These are phyloP conservation scores for Colletotrichum sublineola DNA, from an alignment of 2,329 filamentous ascomycete species.

Conservation along the genomic window DNA sequence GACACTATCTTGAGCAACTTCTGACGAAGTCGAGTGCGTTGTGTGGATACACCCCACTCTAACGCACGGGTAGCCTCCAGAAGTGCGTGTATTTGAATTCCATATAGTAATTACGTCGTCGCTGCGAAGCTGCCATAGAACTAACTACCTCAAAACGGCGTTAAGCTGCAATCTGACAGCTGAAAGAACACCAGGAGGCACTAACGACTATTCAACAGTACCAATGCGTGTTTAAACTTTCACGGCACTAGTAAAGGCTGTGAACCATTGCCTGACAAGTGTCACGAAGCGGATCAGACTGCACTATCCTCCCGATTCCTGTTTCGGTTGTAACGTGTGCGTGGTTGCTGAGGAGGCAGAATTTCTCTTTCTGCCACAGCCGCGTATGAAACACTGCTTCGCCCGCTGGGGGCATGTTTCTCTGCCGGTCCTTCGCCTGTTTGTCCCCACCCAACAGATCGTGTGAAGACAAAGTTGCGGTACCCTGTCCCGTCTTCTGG, in stretches of 20 bases:
- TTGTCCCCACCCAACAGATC: slow-evolving; percentile 28
- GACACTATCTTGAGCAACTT: too few relatives aligned
- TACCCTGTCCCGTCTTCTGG: slow-evolving; percentile 18
- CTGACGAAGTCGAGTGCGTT: too few relatives aligned
- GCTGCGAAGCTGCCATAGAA: too few relatives aligned
- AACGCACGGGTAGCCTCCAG: too few relatives aligned
- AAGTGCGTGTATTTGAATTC: too few relatives aligned
- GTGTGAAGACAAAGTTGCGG: slow-evolving; percentile 20
- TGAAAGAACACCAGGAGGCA: background rate
- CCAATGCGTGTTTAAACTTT: background rate
- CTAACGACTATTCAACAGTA: background rate
- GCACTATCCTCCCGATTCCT: background rate
- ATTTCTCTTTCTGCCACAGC: background rate
- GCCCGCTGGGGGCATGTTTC: slow-evolving; percentile 4
- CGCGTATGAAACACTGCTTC: slow-evolving; percentile 24
- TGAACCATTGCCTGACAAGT: too few relatives aligned
- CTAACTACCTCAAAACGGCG: too few relatives aligned
- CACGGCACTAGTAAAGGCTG: too few relatives aligned
- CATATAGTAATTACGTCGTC: background rate
- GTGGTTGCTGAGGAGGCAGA: background rate
- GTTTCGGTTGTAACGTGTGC: slow-evolving; percentile 18
- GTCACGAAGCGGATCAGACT: background rate
- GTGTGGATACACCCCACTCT: too few relatives aligned
- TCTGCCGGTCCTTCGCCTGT: background rate
- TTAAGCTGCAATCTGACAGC: background rate